A percentile compares a stretch with the other conserved stretches of the same genome.
These are phyloP conservation scores for Fomitopsis betulina DNA, from an alignment of 1,284 basidiomycete species.

Conservation along the genomic window DNA sequence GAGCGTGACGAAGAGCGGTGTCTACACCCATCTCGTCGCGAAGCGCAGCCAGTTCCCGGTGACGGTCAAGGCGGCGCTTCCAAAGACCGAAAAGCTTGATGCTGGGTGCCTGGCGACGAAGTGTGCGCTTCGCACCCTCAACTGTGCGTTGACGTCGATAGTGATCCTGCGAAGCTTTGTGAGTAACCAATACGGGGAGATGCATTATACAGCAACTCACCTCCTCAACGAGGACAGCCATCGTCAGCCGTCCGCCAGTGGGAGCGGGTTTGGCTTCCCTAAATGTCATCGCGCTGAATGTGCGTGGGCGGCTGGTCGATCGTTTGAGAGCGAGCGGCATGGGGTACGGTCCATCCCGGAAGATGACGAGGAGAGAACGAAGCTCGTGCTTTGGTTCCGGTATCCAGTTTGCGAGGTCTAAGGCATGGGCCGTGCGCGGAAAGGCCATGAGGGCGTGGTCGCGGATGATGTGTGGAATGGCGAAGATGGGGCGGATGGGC, in stretches of 20 bases:
- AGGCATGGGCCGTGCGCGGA: not conserved
- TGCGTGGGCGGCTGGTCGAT: not conserved
- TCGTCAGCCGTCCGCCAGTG: not conserved
- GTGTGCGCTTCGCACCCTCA: not conserved
- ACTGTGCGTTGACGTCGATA: not conserved
- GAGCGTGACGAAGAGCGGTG: not conserved
- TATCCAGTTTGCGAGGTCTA: not conserved
- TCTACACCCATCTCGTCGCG: not conserved
- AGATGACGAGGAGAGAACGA: not conserved
- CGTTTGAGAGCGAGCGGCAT: not conserved
- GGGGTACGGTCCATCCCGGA: not conserved
- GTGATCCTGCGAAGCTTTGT: not conserved
- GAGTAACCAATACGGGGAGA: not conserved
- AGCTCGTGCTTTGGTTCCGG: not conserved
- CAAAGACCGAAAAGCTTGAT: not conserved
- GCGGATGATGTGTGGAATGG: not conserved
- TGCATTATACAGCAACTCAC: no score
- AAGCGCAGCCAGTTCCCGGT: not conserved
- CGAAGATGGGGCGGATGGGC: not conserved
- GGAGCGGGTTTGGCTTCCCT: not conserved
- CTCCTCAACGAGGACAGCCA: not conserved
- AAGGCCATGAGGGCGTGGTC: not conserved
- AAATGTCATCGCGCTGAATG: not conserved
- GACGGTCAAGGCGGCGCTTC: not conserved
- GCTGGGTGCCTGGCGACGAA: not conserved